Evolutionary conservation across 2,329 filamentous ascomycete species (phyloP).

Genomic region (Trichophyton mentagrophytes): DNA sequence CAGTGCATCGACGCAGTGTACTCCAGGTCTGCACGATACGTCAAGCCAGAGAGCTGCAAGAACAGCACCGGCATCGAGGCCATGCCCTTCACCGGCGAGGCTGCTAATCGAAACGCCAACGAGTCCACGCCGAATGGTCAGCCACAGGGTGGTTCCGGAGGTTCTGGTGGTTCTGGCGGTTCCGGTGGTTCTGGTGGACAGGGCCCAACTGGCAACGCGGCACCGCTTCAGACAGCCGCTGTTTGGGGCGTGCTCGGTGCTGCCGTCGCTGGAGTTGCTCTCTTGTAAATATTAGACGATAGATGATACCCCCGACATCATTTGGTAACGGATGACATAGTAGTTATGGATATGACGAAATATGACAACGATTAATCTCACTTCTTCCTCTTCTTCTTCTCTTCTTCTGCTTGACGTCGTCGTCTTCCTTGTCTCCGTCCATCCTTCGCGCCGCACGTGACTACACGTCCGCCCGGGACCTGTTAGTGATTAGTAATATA

Average conservation of each 20-base stretch:
- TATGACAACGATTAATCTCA: background rate
- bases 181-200: background rate
- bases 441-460: background rate
- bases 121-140: constrained; percentile 26
- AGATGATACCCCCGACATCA: background rate
- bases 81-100: constrained; percentile 28
- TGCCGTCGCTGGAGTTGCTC: constrained; percentile 23
- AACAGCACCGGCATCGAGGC: constrained; percentile 46
- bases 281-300: constrained; percentile 15
- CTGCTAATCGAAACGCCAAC: constrained; percentile 34
- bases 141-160: constrained; percentile 15
- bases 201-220: constrained; percentile 11
- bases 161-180: background rate
- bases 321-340: background rate
- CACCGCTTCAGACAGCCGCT: constrained; percentile 23
- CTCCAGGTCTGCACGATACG: constrained; percentile 38
- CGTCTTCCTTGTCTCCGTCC: background rate
- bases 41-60: constrained; percentile 40
- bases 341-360: background rate
- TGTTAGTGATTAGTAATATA: background rate
- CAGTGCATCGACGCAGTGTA: constrained; percentile 65
- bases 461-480: too few relatives aligned
- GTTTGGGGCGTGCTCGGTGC: constrained; percentile 28
- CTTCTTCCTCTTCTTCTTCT: background rate
- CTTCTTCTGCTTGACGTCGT: too few relatives aligned